Percentiles rank a stretch among this genome's conserved stretches.
These are phyloP conservation scores for Peterozyma xylosa DNA, from an alignment of 805 yeast species.

Conservation along the genomic window DNA sequence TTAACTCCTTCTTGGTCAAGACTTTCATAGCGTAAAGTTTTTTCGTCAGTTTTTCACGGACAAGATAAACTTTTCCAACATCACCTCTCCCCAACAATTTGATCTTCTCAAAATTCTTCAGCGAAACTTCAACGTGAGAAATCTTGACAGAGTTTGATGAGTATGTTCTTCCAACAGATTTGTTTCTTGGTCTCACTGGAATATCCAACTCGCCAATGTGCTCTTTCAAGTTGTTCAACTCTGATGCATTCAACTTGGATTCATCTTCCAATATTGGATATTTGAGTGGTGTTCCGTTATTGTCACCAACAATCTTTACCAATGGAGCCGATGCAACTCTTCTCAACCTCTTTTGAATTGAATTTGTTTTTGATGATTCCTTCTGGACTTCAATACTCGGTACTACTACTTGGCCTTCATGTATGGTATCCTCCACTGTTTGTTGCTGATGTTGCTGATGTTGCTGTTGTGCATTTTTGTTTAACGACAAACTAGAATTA, in stretches of 20 bases:
- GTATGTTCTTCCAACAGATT: constrained; percentile 52
- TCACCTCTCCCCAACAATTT: constrained; percentile 94
- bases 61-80: constrained; percentile 93
- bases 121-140: constrained; percentile 74
- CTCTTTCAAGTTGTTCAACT: constrained; percentile 14
- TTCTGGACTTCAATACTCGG: constrained; percentile 7
- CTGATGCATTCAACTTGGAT: constrained; percentile 2
- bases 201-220: constrained; percentile 30
- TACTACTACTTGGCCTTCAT: neutral
- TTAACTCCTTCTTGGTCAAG: constrained; percentile 85
- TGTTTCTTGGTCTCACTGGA: constrained; percentile 30
- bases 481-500: constrained; percentile 16
- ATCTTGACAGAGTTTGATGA: constrained; percentile 69
- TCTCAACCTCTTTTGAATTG: constrained; percentile 40
- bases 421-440: constrained; percentile 1
- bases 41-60: constrained; percentile 69
- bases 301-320: constrained; percentile 22
- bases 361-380: constrained; percentile 9
- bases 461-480: constrained; percentile 4
- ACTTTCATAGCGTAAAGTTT: constrained; percentile 90
- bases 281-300: neutral
- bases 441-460: constrained; percentile 1
- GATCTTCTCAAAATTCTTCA: constrained; percentile 82
- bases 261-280: neutral
- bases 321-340: constrained; percentile 85